A percentile compares a stretch with the other conserved stretches of the same genome.
Conservation (phyloP, 192 early-diverging fungal genomes). For the Coemansia sp. region DNA sequence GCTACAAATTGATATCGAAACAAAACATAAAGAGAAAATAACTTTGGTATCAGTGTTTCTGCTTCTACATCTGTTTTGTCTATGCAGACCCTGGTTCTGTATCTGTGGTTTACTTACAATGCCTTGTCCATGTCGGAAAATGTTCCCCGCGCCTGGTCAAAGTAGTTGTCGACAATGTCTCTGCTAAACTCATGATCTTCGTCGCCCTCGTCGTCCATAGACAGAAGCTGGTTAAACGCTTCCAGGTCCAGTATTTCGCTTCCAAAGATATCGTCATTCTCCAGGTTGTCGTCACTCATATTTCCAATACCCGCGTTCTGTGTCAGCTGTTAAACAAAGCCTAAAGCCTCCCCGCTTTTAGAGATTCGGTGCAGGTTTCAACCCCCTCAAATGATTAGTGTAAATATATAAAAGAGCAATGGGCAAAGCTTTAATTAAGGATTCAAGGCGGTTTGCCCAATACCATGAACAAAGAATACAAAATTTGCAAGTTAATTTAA, state of each 20-base stretch:
- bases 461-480: not conserved
- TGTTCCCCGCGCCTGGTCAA: constrained; percentile 79
- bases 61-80: not conserved
- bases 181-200: constrained; percentile 77
- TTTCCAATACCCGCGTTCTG: not conserved
- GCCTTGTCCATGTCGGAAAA: constrained; percentile 74
- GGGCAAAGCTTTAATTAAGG: not conserved
- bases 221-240: constrained; percentile 86
- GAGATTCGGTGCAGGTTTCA: not conserved
- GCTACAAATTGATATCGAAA: constrained; percentile 15
- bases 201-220: constrained; percentile 92
- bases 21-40: not conserved
- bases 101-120: constrained; percentile 42
- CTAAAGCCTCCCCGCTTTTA: too few species aligned
- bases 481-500: not conserved
- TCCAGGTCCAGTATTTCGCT: constrained; percentile 73
- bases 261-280: constrained; percentile 40
- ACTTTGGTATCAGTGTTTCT: not conserved
- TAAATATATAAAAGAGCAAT: not conserved
- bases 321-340: too few species aligned
- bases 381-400: not conserved
- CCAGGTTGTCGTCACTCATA: constrained; percentile 10
- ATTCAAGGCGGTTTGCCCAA: not conserved
- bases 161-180: constrained; percentile 76
- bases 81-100: too few species aligned